Percentiles rank a stretch among this genome's conserved stretches.
Evolutionary conservation across 257 asterid genomes (phyloP).

Genomic region (Penstemon newberryi): DNA sequence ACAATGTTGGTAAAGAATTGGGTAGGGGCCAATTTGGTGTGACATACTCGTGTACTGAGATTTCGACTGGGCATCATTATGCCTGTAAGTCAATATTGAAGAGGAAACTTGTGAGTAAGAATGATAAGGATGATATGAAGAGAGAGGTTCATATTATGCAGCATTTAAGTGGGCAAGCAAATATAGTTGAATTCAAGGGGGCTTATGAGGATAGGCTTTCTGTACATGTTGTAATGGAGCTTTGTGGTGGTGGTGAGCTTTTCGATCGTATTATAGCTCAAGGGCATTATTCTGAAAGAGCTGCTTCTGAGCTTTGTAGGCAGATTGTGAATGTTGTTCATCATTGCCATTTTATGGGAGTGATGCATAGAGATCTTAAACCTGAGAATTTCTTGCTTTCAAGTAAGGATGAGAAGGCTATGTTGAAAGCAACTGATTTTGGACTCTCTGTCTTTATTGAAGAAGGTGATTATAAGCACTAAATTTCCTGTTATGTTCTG

Average conservation of each 20-base stretch:
- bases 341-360: slow-evolving; percentile 88
- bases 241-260: slow-evolving; percentile 84
- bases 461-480: slow-evolving; percentile 47
- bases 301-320: slow-evolving; percentile 71
- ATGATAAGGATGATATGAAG: slow-evolving; percentile 78
- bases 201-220: slow-evolving; percentile 74
- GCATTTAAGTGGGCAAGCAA: slow-evolving; percentile 80
- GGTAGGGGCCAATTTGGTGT: slow-evolving; percentile 90
- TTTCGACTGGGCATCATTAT: slow-evolving; percentile 45
- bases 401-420: slow-evolving; percentile 65
- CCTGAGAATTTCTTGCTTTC: slow-evolving; percentile 88
- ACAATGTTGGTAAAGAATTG: slow-evolving; percentile 59
- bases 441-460: slow-evolving; percentile 89
- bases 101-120: slow-evolving; percentile 72
- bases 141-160: slow-evolving; percentile 82
- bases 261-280: slow-evolving; percentile 78
- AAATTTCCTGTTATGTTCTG: too few relatives aligned
- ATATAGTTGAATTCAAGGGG: slow-evolving; percentile 80
- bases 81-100: slow-evolving; percentile 81
- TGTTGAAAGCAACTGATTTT: slow-evolving; percentile 79
- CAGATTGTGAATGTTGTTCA: slow-evolving; percentile 85
- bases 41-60: slow-evolving; percentile 63
- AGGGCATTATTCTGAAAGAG: slow-evolving; percentile 81
- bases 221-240: slow-evolving; percentile 83
- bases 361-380: slow-evolving; percentile 90